Evolutionary conservation across 1,284 basidiomycete species (phyloP).

Genomic region (Boletellus deceptivus): DNA sequence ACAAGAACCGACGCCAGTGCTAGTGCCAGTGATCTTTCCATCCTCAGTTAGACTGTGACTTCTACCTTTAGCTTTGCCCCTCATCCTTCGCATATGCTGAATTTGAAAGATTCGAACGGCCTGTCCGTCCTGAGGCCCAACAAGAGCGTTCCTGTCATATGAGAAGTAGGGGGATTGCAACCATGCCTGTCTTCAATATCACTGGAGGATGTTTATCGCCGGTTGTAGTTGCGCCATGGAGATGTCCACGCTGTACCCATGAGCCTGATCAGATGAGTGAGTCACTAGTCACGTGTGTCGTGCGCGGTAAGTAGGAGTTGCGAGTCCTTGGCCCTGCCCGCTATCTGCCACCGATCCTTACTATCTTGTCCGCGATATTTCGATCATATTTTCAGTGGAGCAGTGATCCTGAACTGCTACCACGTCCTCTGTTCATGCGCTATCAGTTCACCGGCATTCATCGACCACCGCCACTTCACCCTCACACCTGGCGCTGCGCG

Average conservation of each 20-base stretch:
- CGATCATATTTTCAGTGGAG: too few relatives aligned
- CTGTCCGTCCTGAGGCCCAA: slow-evolving; percentile 56
- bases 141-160: slow-evolving; percentile 54
- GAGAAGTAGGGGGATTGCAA: slow-evolving; percentile 31
- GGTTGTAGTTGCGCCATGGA: slow-evolving; percentile 9
- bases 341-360: too few relatives aligned
- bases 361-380: too few relatives aligned
- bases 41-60: neutral
- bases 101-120: slow-evolving; percentile 33
- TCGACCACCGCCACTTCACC: too few relatives aligned
- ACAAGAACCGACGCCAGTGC: slow-evolving; percentile 2
- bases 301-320: too few relatives aligned
- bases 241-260: slow-evolving; percentile 5
- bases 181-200: slow-evolving; percentile 11
- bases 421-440: too few relatives aligned
- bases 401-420: too few relatives aligned
- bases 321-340: too few relatives aligned
- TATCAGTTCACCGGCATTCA: too few relatives aligned
- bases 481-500: too few relatives aligned
- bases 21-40: slow-evolving; percentile 1
- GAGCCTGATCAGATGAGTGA: slow-evolving; percentile 14
- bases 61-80: neutral
- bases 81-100: too few relatives aligned
- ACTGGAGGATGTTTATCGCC: slow-evolving; percentile 11
- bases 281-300: too few relatives aligned